Conservation (phyloP, 2,329 filamentous ascomycete genomes). For the Aphanocladium album region DNA sequence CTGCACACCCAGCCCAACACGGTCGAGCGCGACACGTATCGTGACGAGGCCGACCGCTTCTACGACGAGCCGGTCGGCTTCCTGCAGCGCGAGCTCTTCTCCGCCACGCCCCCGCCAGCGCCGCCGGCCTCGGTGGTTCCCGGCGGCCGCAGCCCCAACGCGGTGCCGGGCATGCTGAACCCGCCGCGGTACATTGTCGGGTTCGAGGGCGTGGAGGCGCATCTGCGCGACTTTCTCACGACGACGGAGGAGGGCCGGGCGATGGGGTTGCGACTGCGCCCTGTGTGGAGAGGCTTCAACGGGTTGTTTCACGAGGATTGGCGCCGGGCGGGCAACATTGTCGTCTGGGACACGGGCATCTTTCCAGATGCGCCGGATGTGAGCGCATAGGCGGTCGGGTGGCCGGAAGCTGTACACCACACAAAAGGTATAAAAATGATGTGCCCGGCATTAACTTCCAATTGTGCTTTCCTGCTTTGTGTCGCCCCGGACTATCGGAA, state of each 20-base stretch:
- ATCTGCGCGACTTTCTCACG: conserved; percentile 41
- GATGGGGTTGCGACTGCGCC: conserved; percentile 37
- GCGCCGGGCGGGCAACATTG: conserved; percentile 49
- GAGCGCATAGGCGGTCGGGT: not conserved
- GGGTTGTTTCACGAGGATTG: conserved; percentile 59
- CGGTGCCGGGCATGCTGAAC: conserved; percentile 14
- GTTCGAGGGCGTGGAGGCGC: conserved; percentile 52
- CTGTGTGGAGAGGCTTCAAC: conserved; percentile 55
- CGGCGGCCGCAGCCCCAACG: not conserved
- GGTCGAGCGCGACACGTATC: conserved; percentile 60
- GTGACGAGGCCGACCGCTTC: conserved; percentile 89
- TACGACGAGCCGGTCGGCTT: conserved; percentile 62
- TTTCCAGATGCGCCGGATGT: conserved; percentile 12
- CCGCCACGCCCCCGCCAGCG: not conserved
- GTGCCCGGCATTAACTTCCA: too few species aligned
- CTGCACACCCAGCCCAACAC: conserved; percentile 57
- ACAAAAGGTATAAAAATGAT: too few species aligned
- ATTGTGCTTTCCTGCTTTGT: not conserved
- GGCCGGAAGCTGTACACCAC: not conserved
- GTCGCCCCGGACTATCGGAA: not conserved
- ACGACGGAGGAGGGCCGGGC: conserved; percentile 31
- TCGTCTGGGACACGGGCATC: conserved; percentile 54
- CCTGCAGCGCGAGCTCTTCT: conserved; percentile 48
- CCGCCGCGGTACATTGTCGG: conserved; percentile 56
- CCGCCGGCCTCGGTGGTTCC: not conserved